Evolutionary conservation across 768 basidiomycete genomes (phyloP), one percentile per base, ranked within the genome.

Genomic region (Rhodotorula paludigena): DNA sequence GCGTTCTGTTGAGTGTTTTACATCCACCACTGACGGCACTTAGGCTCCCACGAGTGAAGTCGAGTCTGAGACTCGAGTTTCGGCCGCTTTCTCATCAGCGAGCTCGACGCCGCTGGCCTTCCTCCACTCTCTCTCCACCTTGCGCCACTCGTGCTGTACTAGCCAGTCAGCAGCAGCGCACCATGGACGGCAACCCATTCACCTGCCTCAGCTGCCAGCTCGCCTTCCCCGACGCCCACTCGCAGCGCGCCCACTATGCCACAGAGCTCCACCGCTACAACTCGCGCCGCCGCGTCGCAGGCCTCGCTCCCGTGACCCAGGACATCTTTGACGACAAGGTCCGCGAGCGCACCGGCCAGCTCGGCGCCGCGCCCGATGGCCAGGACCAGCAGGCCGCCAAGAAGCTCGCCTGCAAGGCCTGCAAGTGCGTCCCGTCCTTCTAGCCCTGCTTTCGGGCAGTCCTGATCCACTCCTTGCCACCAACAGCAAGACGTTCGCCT

Each of bases 181-280:
- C 57, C 21, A 53, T 54, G 41, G 69, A 64, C 1, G 48, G 56
- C 5, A 73, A 75, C 61, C 77, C 90, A 25, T 93, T 88, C 77
- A 91, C 93, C 57, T 99, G 96, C 73, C 81, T 93, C 21, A 89
- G 90, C 71, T 99, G 96, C 79, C 83, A 86, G 5, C 88, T 98
- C 76, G 91, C 89, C 2, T 97, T 96, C 78, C 78, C 82, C 48
- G 83, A 86, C 20, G 85, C 92, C 28, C 86, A 88, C 60, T 88
- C 90, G 47, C 94, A 98, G 79, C 84, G 94, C 66, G 80, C 81
- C 0, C 96, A 99, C 77, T 97, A 94, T 78, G 85, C 86, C 70
- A 90, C 90, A 33, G 96, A 99, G 79, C 89, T 89, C 78, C 96
- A 99, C 80, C 83, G 92, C 60, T 99, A 99, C 80, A 99, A 99